Percentiles rank a stretch among this genome's conserved stretches.
phyloP scores from a whole-genome alignment of 495 filamentous ascomycete species.

The Hypoxylon trugodes region DNA sequence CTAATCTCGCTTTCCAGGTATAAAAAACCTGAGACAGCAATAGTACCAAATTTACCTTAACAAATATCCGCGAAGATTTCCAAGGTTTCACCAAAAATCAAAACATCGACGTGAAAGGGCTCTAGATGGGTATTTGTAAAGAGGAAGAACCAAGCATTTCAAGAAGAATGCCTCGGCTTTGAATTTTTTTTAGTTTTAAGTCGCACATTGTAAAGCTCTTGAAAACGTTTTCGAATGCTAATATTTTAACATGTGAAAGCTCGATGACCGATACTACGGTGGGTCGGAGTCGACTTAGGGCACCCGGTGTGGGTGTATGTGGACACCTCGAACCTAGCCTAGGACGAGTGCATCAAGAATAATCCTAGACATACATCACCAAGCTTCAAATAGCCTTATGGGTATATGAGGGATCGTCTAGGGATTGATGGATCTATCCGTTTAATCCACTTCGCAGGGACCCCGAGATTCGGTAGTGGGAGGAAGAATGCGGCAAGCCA shows the following conservation, averaged over 20 bases:
- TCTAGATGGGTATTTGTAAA: neutral
- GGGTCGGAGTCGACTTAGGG: neutral
- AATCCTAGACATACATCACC: too few species aligned
- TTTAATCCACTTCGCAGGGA: neutral
- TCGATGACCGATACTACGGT: neutral
- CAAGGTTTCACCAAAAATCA: neutral
- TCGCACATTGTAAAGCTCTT: neutral
- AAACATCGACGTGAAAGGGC: neutral
- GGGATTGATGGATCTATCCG: too few species aligned
- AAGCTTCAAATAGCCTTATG: too few species aligned
- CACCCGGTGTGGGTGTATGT: neutral
- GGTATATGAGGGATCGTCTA: too few species aligned
- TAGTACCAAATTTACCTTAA: neutral
- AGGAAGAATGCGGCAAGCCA: neutral
- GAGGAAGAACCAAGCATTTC: neutral
- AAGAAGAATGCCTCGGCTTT: neutral
- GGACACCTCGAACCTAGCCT: neutral
- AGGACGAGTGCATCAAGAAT: neutral
- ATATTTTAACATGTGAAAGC: constrained; percentile 14
- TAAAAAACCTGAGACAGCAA: neutral
- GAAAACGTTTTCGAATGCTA: neutral
- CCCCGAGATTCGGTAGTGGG: too few species aligned
- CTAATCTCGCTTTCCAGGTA: neutral
- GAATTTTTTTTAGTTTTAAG: neutral
- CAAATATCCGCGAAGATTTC: neutral